phyloP scores from a whole-genome alignment of 2,329 filamentous ascomycete genomes.

The Fusarium sp. region DNA sequence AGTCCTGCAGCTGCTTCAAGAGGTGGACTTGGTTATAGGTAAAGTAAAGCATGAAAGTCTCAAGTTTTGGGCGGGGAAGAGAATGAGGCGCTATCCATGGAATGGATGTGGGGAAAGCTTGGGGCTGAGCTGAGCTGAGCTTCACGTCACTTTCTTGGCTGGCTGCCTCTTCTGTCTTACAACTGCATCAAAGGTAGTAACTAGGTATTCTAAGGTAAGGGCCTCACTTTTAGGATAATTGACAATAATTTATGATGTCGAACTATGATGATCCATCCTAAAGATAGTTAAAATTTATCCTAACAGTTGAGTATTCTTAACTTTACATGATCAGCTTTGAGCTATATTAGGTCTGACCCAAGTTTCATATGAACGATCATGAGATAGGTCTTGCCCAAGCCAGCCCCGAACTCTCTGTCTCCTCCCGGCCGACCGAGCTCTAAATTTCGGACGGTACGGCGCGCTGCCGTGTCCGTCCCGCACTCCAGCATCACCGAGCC shows the following conservation, averaged over 20 bases:
- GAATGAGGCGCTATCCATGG: conserved; percentile 37
- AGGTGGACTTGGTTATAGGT: conserved; percentile 3
- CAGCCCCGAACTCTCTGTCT: too few species aligned
- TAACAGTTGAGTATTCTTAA: not conserved
- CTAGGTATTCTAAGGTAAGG: too few species aligned
- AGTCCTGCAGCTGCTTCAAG: not conserved
- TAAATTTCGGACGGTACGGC: conserved; percentile 1
- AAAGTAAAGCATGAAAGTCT: conserved; percentile 11
- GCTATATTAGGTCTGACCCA: too few species aligned
- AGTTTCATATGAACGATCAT: too few species aligned
- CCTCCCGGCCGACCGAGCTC: too few species aligned
- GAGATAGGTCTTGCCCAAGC: not conserved
- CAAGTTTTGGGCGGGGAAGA: conserved; percentile 41
- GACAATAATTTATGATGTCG: not conserved
- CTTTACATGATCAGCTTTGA: too few species aligned
- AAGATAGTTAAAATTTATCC: not conserved
- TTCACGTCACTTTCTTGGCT: conserved; percentile 21
- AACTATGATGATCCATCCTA: not conserved
- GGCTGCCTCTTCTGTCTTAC: conserved; percentile 27
- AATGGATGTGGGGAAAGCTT: conserved; percentile 30
- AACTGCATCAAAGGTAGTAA: not conserved
- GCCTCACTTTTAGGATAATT: not conserved
- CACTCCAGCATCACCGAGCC: too few species aligned
- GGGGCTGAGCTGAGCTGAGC: conserved; percentile 19
- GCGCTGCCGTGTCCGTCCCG: not conserved